Percentiles rank a stretch among this genome's conserved stretches.
Evolutionary conservation across 495 filamentous ascomycete genomes (phyloP).

Genomic region (Penicillium lividum): DNA sequence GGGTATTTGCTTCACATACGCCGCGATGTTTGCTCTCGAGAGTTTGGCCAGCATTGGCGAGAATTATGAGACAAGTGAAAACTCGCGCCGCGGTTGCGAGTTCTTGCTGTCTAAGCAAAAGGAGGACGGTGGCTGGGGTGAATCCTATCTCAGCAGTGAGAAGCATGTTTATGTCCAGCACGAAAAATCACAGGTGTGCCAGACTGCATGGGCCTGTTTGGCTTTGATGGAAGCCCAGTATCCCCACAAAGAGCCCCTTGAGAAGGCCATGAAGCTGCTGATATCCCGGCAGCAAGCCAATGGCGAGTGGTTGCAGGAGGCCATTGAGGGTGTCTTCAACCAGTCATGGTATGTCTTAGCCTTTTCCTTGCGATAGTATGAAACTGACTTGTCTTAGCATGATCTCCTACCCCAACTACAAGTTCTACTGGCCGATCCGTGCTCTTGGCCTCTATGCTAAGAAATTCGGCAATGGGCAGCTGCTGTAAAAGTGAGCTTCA

Average conservation of each 20-base stretch:
- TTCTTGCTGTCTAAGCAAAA: constrained; percentile 83
- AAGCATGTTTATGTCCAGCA: constrained; percentile 62
- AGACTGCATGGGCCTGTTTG: constrained; percentile 90
- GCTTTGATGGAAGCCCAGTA: constrained; percentile 82
- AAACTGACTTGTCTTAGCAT: constrained; percentile 68
- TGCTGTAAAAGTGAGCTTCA: constrained; percentile 22
- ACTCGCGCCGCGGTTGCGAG: constrained; percentile 73
- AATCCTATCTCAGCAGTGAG: constrained; percentile 79
- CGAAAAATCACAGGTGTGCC: constrained; percentile 76
- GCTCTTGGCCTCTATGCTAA: constrained; percentile 85
- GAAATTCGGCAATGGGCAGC: constrained; percentile 66
- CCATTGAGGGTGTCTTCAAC: constrained; percentile 97
- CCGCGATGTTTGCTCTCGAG: constrained; percentile 91
- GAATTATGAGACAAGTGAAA: constrained; percentile 69
- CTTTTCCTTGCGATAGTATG: constrained; percentile 34
- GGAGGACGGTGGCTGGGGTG: constrained; percentile 93
- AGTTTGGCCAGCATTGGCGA: constrained; percentile 80
- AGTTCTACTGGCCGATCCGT: constrained; percentile 93
- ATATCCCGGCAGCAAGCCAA: constrained; percentile 83
- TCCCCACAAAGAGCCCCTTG: constrained; percentile 71
- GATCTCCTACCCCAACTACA: constrained; percentile 99
- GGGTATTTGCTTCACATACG: constrained; percentile 98
- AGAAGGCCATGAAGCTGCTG: constrained; percentile 74
- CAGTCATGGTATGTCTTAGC: constrained; percentile 75
- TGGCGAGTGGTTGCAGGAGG: constrained; percentile 94